Base-by-base conservation (phyloP, 495 filamentous ascomycete genomes). In the Lineolata rhizophorae region DNA sequence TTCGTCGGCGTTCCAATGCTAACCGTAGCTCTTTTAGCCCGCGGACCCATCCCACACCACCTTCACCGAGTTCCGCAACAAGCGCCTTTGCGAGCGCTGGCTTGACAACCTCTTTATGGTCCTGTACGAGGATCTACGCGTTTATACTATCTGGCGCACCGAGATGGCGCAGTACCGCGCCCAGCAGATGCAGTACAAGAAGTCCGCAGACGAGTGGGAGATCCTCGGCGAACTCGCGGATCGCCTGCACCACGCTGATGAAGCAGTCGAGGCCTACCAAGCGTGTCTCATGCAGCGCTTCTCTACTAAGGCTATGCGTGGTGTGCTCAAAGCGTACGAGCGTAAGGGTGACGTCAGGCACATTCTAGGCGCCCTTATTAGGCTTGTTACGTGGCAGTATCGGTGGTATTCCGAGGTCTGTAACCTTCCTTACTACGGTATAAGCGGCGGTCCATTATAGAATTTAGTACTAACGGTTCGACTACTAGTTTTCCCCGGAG, bases 71-170 rank as follows among this genome's bases (percentile, higher is more conserved):
- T 79, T 97, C 48, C 82, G 81, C 38, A 87, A 94, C 54, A 97
- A 97, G 57, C 75, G 87, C 1, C 69, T 97, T 3, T 97, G 87
- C 46, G 87, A 97, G 48, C 69, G 87, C 39, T 97, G 87, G 87
- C 67, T 97, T 2, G 87, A 97, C 53, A 95, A 91, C 42, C 67
- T 97, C 20, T 95, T 97, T 59, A 97, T 97, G 87, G 85, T 95
- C 0, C 65, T 95, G 1, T 97, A 95, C 47, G 87, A 97, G 51
- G 87, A 97, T 46, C 67, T 97, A 6, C 79, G 87, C 18, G 83
- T 97, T 35, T 97, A 95, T 56, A 95, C 87, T 24, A 95, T 97
- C 49, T 97, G 87, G 87, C 73, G 87, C 24, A 93, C 87, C 2
- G 90, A 95, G 53, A 79, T 94, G 70, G 77, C 81, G 3, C 85